Evolutionary conservation across 257 asterid species (phyloP).

Genomic region (Plectranthus barbatus): DNA sequence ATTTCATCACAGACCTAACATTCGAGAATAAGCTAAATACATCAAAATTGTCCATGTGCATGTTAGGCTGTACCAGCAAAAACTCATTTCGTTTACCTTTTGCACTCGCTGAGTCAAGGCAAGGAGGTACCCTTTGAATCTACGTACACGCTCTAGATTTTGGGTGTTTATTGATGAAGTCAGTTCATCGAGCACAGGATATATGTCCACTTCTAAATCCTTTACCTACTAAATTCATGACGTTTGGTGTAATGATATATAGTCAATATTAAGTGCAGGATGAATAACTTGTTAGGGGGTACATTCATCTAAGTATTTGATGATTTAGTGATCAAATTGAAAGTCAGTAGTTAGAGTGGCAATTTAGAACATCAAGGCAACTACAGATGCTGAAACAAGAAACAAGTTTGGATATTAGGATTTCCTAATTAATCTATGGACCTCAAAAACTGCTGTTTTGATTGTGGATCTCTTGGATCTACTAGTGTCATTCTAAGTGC

Average conservation of each 20-base stretch:
- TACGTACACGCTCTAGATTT: conserved; percentile 93
- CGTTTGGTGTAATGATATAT: conserved; percentile 11
- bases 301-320: neutral
- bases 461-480: neutral
- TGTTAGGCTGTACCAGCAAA: neutral
- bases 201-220: conserved; percentile 77
- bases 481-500: neutral
- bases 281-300: neutral
- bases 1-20: conserved; percentile 87
- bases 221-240: conserved; percentile 58
- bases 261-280: neutral
- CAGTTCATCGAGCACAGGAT: conserved; percentile 91
- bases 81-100: conserved; percentile 41
- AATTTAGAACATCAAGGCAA: neutral
- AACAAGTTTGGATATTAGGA: neutral
- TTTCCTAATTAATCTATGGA: no score
- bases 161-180: conserved; percentile 85
- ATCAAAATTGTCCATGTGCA: conserved; percentile 1
- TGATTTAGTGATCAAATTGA: neutral
- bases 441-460: no score
- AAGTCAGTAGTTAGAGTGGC: neutral
- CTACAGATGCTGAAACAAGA: neutral
- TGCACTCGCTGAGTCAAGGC: conserved; percentile 95
- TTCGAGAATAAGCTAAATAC: conserved; percentile 10
- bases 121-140: conserved; percentile 91